Evolutionary conservation across 192 early-diverging fungal species (phyloP), one percentile per base, ranked within the genome.

Genomic region (Dimargaris xerosporica): DNA sequence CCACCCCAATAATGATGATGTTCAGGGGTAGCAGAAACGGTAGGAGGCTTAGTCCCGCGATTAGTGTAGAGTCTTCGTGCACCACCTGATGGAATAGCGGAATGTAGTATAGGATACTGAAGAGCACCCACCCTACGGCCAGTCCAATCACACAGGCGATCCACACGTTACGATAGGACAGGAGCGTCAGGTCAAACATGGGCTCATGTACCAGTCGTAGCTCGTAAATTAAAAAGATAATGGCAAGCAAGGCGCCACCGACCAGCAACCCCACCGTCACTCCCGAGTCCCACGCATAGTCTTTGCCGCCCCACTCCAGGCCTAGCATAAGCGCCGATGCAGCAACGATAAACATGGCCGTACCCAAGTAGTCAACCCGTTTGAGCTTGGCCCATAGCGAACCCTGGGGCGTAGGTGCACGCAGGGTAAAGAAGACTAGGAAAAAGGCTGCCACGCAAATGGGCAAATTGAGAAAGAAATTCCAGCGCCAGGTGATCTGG

Each of bases 381-480:
- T 65, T 72, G 6, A 79, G 63, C 62, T 74, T 79, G 11, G 73
- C 65, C n/a, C 21, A 13, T 13, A 67, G 19, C 6, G 70, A 63
- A 2, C 75, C 71, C 23, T 53, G 67, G 3, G 75, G 73, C 28
- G 67, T 62, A 67, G 76, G 78, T 34, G 83, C 77, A 54, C 85
- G 74, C 26, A 89, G 67, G 0, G 89, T 76, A 39, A 85, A 67
- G 16, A 82, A 73, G 29, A 91, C 65, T 31, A 74, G 68, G 6
- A 77, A 68, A 44, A 80, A 64, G 11, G 72, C 71, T 11, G 76
- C 55, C 2, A 81, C 69, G 31, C 79, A 67, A 64, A 91, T 55
- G 42, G 89, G 89, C 9, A 93, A 56, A 70, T 89, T 91, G 71
- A 91, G 85, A 72, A 77, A 91, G 66, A 90, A 90, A 55, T 81